These are phyloP conservation scores for Colletotrichum musae DNA, from an alignment of 2,329 filamentous ascomycete species.

Conservation along the genomic window DNA sequence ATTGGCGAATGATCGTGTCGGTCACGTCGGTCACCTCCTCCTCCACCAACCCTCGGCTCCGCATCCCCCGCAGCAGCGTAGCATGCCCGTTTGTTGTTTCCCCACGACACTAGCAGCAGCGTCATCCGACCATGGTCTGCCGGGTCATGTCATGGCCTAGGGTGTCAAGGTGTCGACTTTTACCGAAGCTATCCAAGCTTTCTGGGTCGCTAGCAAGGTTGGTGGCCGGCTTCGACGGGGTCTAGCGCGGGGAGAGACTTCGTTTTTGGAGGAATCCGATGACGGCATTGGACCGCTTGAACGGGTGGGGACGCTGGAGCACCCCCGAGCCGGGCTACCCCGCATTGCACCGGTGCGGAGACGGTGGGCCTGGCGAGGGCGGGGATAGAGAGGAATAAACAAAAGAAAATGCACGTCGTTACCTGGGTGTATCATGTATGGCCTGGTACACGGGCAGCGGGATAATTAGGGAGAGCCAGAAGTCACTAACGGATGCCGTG, in stretches of 20 bases:
- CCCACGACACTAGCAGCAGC: conserved; percentile 10
- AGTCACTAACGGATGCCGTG: neutral
- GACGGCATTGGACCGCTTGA: conserved; percentile 40
- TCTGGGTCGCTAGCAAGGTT: conserved; percentile 17
- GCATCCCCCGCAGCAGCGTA: conserved; percentile 34
- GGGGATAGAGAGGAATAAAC: too few species aligned
- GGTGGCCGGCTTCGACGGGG: conserved; percentile 3
- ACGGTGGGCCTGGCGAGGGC: conserved; percentile 1
- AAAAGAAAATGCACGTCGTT: too few species aligned
- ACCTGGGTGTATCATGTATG: too few species aligned
- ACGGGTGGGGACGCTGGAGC: conserved; percentile 25
- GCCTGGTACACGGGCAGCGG: conserved; percentile 10
- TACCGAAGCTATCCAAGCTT: conserved; percentile 27
- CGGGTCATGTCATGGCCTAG: conserved; percentile 16
- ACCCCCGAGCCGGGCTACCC: conserved; percentile 17
- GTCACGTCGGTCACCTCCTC: neutral
- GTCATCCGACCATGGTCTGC: conserved; percentile 22
- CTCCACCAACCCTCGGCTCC: conserved; percentile 22
- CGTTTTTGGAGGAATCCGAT: conserved; percentile 5
- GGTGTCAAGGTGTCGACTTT: neutral
- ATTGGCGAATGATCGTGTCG: conserved; percentile 12
- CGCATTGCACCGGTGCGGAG: conserved; percentile 30
- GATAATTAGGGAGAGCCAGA: neutral
- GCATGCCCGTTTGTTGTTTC: neutral
- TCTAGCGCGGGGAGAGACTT: conserved; percentile 8